These are phyloP conservation scores for Austroboletus niveus DNA, from an alignment of 1,284 basidiomycete species.

Conservation along the genomic window DNA sequence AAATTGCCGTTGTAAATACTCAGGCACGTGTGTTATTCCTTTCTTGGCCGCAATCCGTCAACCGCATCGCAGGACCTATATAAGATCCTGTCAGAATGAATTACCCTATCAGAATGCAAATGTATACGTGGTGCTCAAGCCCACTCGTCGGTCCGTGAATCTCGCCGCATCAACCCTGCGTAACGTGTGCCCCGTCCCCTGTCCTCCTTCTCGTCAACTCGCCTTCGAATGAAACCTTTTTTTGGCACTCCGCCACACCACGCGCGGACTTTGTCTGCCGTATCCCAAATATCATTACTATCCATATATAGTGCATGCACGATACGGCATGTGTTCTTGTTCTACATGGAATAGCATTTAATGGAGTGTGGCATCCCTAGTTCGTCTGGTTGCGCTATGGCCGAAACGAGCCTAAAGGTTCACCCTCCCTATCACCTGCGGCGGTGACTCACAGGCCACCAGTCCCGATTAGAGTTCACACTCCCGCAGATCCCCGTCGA, in stretches of 20 bases:
- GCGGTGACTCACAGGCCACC: not conserved
- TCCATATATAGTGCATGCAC: not conserved
- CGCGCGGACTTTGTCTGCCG: constrained; percentile 9
- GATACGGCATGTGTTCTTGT: not conserved
- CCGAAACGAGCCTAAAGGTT: not conserved
- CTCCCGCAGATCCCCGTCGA: constrained; percentile 21
- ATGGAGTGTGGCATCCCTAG: not conserved
- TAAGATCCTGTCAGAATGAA: constrained; percentile 16
- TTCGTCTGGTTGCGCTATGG: not conserved
- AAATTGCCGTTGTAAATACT: constrained; percentile 28
- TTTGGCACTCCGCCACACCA: constrained; percentile 6
- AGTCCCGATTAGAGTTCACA: constrained; percentile 3
- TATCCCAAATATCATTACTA: not conserved
- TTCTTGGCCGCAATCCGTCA: constrained; percentile 11
- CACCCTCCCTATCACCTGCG: not conserved
- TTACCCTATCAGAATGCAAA: constrained; percentile 31
- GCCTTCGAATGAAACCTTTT: constrained; percentile 5
- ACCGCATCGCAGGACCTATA: constrained; percentile 3
- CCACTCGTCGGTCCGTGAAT: constrained; percentile 22
- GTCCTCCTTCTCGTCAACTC: constrained; percentile 2
- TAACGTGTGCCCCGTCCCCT: constrained; percentile 9
- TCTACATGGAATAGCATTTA: not conserved
- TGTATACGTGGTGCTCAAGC: constrained; percentile 11
- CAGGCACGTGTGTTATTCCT: constrained; percentile 29
- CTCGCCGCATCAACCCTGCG: constrained; percentile 21